Percentiles rank a stretch among this genome's conserved stretches.
phyloP scores from a whole-genome alignment of 2,329 filamentous ascomycete species.

The Trichophyton equinum region DNA sequence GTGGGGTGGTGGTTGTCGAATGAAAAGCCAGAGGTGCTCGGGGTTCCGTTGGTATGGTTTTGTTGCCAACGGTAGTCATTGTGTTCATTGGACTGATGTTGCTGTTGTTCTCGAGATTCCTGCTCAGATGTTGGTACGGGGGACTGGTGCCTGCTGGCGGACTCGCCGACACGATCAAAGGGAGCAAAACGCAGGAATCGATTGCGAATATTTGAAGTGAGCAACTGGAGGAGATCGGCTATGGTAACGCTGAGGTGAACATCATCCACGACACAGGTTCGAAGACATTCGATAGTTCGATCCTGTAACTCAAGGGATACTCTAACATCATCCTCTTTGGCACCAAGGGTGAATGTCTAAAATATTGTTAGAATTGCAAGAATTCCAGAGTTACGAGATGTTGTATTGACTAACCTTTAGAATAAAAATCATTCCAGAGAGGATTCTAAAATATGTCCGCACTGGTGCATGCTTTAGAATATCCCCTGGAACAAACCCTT shows the following conservation, averaged over 20 bases:
- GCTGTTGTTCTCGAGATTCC: constrained; percentile 3
- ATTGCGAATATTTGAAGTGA: constrained; percentile 46
- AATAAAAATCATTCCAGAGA: constrained; percentile 52
- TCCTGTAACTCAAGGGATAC: constrained; percentile 47
- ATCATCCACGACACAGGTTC: constrained; percentile 51
- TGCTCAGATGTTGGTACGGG: constrained; percentile 21
- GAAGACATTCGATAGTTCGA: constrained; percentile 45
- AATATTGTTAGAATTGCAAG: constrained; percentile 10
- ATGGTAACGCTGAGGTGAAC: constrained; percentile 52
- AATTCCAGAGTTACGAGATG: not conserved
- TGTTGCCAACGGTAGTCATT: constrained; percentile 10
- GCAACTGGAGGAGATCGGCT: constrained; percentile 46
- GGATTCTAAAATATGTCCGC: constrained; percentile 51
- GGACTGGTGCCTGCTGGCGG: constrained; percentile 27
- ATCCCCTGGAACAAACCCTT: constrained; percentile 45
- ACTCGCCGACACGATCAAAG: constrained; percentile 35
- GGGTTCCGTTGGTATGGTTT: not conserved
- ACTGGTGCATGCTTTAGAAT: constrained; percentile 51
- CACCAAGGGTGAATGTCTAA: constrained; percentile 50
- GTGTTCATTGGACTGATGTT: constrained; percentile 11
- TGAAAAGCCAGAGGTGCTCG: constrained; percentile 9
- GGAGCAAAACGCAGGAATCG: constrained; percentile 47
- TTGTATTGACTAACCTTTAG: constrained; percentile 38
- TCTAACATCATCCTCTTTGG: constrained; percentile 49
- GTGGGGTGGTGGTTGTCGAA: constrained; percentile 12